Conservation (phyloP, 2,329 filamentous ascomycete species). For the Nannizziopsis barbatae region DNA sequence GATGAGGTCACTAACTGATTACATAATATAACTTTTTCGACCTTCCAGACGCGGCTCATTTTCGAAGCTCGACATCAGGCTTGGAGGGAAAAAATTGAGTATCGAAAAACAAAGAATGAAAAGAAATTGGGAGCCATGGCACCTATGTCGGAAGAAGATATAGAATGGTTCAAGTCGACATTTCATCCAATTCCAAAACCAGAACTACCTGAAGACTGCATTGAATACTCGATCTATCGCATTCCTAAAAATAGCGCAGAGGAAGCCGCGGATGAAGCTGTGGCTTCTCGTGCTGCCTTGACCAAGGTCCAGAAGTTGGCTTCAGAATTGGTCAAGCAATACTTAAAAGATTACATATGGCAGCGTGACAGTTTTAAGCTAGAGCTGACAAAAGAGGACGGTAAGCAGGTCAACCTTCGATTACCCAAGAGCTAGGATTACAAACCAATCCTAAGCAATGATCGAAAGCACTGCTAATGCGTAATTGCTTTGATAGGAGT, state of each 20-base stretch:
- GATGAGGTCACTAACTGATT: conserved; percentile 1
- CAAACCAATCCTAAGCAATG: not conserved
- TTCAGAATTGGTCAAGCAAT: conserved; percentile 48
- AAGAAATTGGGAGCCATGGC: conserved; percentile 27
- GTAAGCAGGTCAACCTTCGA: conserved; percentile 32
- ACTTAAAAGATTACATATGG: conserved; percentile 87
- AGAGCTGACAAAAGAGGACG: conserved; percentile 49
- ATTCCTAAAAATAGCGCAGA: conserved; percentile 49
- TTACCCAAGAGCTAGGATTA: not conserved
- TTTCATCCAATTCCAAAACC: conserved; percentile 54
- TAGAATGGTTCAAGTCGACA: conserved; percentile 55
- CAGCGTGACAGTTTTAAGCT: conserved; percentile 74
- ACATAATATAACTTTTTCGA: not conserved
- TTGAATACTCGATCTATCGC: conserved; percentile 73
- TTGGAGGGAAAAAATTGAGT: not conserved
- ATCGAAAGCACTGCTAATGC: not conserved
- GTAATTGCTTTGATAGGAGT: conserved; percentile 26
- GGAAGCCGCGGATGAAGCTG: conserved; percentile 42
- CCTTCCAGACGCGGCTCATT: too few relatives aligned
- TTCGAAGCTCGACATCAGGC: too few relatives aligned
- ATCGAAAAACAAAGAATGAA: not conserved
- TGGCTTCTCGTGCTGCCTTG: conserved; percentile 47
- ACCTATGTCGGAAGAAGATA: conserved; percentile 43
- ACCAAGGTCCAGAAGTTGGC: conserved; percentile 61
- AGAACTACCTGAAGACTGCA: conserved; percentile 65